Evolutionary conservation across 2,329 filamentous ascomycete species (phyloP), one percentile per base, ranked within the genome.

Genomic region (Clarireedia paspali): DNA sequence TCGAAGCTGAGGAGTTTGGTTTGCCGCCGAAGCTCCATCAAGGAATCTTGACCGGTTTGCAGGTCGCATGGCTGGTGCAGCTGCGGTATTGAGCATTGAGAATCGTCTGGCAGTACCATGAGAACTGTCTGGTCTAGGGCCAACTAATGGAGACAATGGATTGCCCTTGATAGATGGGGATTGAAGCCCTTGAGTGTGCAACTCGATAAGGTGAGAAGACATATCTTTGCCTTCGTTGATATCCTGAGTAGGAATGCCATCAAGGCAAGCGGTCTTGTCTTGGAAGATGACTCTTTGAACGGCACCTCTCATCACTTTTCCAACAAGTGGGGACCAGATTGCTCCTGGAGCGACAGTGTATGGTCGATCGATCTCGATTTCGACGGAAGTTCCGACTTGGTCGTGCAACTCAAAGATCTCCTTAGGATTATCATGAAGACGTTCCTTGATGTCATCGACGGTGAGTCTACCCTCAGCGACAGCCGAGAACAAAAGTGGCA

Each of bases 381-480:
- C 88, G 38, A 91, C 78, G 5, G 81, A 82, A 39, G 85, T 84
- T 57, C 84, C 84, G n/a, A 79, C 72, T 71, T 91, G 88, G 63
- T 91, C 88, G 62, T 91, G 88, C 50, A 91, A 79, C 74, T 91
- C 87, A 63, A 91, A 91, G 64, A 91, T 91, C 68, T 81, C 80
- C 74, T 87, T 88, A 2, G 88, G 88, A 68, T 90, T 91, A 67
- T 89, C 84, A 68, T 91, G 87, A 47, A 91, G 77, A 44, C 85
- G 82, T 55, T 73, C 68, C 67, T 82, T 85, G 68, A 91, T 79
- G 67, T 91, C 87, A 34, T 91, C 86, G 38, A 91, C 72, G 3
- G 84, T 88, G 64, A 91, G 71, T 65, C 78, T 84, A 59, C 87
- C 87, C 67, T 91, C 86, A 4, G 83, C 76, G 50, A 91, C 87